phyloP scores from a whole-genome alignment of 1,284 basidiomycete species.

The Irpex rosettiformis region DNA sequence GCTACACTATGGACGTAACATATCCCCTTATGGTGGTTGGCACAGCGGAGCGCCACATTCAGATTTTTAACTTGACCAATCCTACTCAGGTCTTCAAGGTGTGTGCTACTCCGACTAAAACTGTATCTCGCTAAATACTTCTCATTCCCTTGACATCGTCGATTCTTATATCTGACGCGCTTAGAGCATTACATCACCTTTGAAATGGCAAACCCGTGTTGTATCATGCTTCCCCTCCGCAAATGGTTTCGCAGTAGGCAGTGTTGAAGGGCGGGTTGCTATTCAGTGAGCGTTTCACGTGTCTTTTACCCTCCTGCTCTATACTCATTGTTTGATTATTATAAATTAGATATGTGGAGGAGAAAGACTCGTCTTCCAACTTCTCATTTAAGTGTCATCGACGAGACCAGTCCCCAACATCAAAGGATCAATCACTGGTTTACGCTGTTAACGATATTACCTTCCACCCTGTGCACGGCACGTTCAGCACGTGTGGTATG shows the following conservation, averaged over 20 bases:
- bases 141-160: background rate
- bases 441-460: constrained; percentile 90
- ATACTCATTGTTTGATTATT: background rate
- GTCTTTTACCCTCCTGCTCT: background rate
- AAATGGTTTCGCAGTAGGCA: constrained; percentile 89
- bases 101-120: too few species aligned
- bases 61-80: constrained; percentile 85
- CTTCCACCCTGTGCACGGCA: constrained; percentile 92
- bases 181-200: constrained; percentile 76
- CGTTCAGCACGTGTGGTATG: constrained; percentile 90
- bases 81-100: constrained; percentile 78
- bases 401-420: constrained; percentile 58
- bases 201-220: constrained; percentile 94
- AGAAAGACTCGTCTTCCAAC: constrained; percentile 75
- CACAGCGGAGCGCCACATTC: constrained; percentile 90
- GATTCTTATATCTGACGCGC: background rate
- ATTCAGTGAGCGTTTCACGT: constrained; percentile 72
- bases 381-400: constrained; percentile 91
- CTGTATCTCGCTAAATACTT: too few species aligned
- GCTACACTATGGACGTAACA: constrained; percentile 84
- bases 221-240: constrained; percentile 83
- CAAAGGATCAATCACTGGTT: constrained; percentile 38
- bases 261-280: constrained; percentile 93
- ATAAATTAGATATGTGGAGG: constrained; percentile 67
- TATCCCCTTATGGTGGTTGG: constrained; percentile 91